Evolutionary conservation across 2,329 filamentous ascomycete species (phyloP), one percentile per base, ranked within the genome.

Genomic region (Bipolaris gigantea): DNA sequence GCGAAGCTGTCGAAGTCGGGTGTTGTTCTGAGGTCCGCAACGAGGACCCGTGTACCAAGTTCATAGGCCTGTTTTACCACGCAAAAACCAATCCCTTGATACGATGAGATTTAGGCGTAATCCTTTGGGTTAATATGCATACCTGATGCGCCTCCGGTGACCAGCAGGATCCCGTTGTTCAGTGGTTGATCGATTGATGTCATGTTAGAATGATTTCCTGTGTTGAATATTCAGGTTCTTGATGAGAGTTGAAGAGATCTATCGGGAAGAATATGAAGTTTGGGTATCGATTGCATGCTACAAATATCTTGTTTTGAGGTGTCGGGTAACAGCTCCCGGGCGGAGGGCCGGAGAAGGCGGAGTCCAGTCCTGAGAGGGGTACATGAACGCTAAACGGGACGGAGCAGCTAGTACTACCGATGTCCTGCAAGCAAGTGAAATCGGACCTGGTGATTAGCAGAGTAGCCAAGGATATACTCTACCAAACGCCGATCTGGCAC

Each of bases 111-210:
- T 18, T 25, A 38, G 9, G 10, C 32, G 15, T n/a, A 19, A 32
- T 11, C 5, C 18, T 13, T 15, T 4, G 7, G 32, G 40, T 15
- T 15, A 16, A 11, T 8, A 23, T 44, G 15, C n/a, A 1, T 54
- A 70, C 68, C 69, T 49, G 70, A 74, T 51, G 70, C 72, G 11
- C 70, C 73, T 18, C 73, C 72, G 0, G 72, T 74, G 46, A 75
- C 65, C 1, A 71, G 60, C 16, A 72, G 62, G 53, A 74, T 70
- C 43, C 69, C 72, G 47, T 57, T 61, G 15, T 67, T 62, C 4
- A 74, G 51, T 9, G 70, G 65, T 35, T 71, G 65, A 36, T 74
- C 68, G 33, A 65, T 65, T 1, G 65, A 63, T 11, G 50, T 13
- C 53, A 59, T 59, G 2, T 50, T 41, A 2, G 3, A 9, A 23